Conservation (phyloP, 2,329 filamentous ascomycete genomes). For the Metarhizium rileyi region DNA sequence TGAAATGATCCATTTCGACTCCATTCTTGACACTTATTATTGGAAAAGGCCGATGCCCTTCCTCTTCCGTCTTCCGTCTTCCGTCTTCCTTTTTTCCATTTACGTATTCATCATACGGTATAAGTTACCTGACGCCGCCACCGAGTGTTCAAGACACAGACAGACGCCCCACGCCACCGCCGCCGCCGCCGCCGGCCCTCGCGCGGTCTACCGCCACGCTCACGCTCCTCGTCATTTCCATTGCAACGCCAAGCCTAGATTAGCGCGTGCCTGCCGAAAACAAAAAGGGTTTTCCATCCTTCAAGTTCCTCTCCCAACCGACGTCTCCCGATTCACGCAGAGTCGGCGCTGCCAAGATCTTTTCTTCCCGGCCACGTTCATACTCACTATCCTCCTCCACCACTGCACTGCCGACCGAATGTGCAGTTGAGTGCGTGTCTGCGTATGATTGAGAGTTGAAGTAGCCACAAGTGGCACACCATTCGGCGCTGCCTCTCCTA, state of each 20-base stretch:
- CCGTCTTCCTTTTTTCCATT: background rate
- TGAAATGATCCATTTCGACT: background rate
- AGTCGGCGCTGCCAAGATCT: background rate
- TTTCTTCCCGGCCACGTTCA: background rate
- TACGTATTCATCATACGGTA: background rate
- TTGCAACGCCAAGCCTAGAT: background rate
- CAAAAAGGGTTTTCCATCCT: background rate
- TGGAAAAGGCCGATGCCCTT: background rate
- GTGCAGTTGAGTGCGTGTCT: slow-evolving; percentile 1
- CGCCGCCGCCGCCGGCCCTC: background rate
- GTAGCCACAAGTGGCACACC: slow-evolving; percentile 6
- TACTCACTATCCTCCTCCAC: background rate
- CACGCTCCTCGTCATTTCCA: background rate
- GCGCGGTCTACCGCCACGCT: background rate
- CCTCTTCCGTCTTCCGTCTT: background rate
- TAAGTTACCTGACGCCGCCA: background rate
- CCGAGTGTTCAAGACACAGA: background rate
- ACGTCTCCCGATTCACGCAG: background rate
- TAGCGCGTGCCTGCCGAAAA: background rate
- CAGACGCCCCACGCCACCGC: background rate
- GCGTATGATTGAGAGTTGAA: background rate
- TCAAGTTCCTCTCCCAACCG: background rate
- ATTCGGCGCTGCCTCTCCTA: slow-evolving; percentile 6
- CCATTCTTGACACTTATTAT: background rate
- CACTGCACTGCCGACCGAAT: slow-evolving; percentile 1